phyloP scores from a whole-genome alignment of 495 filamentous ascomycete genomes.

The Xanthoparmelia taractica region DNA sequence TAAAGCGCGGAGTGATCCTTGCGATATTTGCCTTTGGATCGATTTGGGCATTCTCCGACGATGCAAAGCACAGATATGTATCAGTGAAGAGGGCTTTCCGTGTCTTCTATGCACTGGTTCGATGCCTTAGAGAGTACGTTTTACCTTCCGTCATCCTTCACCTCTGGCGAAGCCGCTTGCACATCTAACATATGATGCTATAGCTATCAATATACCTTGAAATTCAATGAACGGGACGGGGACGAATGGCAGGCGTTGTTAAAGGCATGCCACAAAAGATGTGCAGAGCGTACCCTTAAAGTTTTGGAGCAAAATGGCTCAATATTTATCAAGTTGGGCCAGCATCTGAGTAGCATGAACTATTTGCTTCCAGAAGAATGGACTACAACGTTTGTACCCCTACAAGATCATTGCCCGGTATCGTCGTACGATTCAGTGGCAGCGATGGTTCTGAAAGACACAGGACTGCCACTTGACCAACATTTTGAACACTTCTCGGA shows the following conservation, averaged over 20 bases:
- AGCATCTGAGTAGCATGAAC: constrained; percentile 94
- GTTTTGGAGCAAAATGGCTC: constrained; percentile 93
- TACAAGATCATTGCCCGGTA: constrained; percentile 93
- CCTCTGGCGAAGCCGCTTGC: not conserved
- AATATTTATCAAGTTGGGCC: constrained; percentile 96
- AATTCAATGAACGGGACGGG: constrained; percentile 48
- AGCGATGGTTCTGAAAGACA: constrained; percentile 77
- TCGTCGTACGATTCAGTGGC: constrained; percentile 85
- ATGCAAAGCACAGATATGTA: constrained; percentile 58
- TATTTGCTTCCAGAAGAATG: constrained; percentile 91
- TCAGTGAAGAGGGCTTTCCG: constrained; percentile 11
- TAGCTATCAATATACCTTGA: constrained; percentile 79
- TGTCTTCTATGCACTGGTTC: constrained; percentile 10
- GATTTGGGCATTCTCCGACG: constrained; percentile 55
- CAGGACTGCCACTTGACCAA: constrained; percentile 67
- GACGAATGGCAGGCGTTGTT: constrained; percentile 60
- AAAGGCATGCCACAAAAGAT: constrained; percentile 83
- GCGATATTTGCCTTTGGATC: constrained; percentile 48
- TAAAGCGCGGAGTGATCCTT: constrained; percentile 36
- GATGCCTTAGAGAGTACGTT: constrained; percentile 12
- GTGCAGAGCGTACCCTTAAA: constrained; percentile 75
- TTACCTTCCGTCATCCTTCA: not conserved
- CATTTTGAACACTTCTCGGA: constrained; percentile 77
- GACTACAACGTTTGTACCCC: constrained; percentile 91
- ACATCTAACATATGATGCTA: constrained; percentile 5